Base-by-base conservation (phyloP, 2,329 filamentous ascomycete species). In the Alternaria angustiovoidea region DNA sequence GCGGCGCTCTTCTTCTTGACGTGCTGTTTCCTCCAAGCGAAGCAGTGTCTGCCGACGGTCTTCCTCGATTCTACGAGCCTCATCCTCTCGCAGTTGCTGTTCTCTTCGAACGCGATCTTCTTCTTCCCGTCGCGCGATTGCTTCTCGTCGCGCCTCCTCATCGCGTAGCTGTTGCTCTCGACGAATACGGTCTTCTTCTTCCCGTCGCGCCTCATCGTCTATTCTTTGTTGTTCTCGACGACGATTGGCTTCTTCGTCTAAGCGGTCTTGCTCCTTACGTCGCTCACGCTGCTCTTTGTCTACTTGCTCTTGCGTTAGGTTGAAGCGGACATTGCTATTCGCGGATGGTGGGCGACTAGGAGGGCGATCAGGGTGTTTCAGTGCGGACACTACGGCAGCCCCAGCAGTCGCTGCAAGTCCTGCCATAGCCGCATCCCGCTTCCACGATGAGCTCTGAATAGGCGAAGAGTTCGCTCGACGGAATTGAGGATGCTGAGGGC, bases 291-390 rank as follows among this genome's bases (percentile, higher is more conserved):
- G 69, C 54, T 85, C 84, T 54, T 82, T 84, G 30, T 82, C 79
- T 36, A 77, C 79, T 73, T 88, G 85, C 69, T 87, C 85, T 47
- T 87, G 79, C 0, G 86, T 87, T 51, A 88, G 70, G 38, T 85
- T 82, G 64, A 88, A 88, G 54, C 84, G 83, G 7, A 89, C 87
- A 60, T 81, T 83, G 8, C 80, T 80, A 16, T 78, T 71, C 22
- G 73, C 73, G 55, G 71, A 74, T 11, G 68, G 57, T 2, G 66
- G 68, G 8, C 69, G 70, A 39, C 71, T 69, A 24, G 56, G 51
- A 26, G 56, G 51, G 22, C 60, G 57, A 38, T 60, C 57, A 20
- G 43, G 41, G 16, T 53, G 51, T 48, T 61, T 73, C 72, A 26
- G 71, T 65, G 70, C 70, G 46, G 76, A 76, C 16, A 80, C 61